Evolutionary conservation across 768 basidiomycete species (phyloP).

Genomic region (Mycena belliarum): DNA sequence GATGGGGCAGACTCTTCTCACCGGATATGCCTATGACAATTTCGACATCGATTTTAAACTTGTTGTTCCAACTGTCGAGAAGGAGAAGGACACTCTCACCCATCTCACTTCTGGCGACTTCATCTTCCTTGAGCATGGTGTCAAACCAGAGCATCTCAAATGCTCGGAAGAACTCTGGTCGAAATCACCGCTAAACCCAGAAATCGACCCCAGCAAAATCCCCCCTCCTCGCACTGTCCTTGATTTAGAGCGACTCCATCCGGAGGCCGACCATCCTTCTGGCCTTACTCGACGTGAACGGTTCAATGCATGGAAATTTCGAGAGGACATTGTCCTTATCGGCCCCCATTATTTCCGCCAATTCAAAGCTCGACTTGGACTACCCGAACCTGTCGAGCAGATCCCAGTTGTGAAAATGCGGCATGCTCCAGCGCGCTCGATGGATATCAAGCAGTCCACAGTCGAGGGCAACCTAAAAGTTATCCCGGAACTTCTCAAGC

Average conservation of each 20-base stretch:
- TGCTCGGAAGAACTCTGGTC: constrained; percentile 37
- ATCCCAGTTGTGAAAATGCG: not conserved
- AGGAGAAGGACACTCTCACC: constrained; percentile 23
- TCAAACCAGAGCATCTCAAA: constrained; percentile 28
- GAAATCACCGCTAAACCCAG: constrained; percentile 27
- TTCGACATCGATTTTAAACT: constrained; percentile 40
- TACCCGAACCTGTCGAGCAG: constrained; percentile 27
- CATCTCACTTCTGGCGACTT: constrained; percentile 37
- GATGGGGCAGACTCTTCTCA: constrained; percentile 27
- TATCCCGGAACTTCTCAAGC: not conserved
- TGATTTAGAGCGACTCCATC: constrained; percentile 24
- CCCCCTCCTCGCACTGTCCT: constrained; percentile 10
- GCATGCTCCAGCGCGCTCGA: not conserved
- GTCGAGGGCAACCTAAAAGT: not conserved
- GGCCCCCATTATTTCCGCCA: constrained; percentile 28
- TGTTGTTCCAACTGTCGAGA: constrained; percentile 32
- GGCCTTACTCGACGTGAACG: constrained; percentile 25
- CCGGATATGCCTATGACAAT: constrained; percentile 42
- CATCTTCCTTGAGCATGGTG: constrained; percentile 29
- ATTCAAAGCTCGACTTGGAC: constrained; percentile 19
- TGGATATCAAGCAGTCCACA: not conserved
- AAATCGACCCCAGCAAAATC: not conserved
- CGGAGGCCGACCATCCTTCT: constrained; percentile 17
- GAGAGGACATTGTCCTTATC: constrained; percentile 25
- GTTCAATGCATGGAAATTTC: constrained; percentile 33